Evolutionary conservation across 306 rosid genomes (phyloP), one percentile per base, ranked within the genome.

Genomic region (Ormosia semicastrata): DNA sequence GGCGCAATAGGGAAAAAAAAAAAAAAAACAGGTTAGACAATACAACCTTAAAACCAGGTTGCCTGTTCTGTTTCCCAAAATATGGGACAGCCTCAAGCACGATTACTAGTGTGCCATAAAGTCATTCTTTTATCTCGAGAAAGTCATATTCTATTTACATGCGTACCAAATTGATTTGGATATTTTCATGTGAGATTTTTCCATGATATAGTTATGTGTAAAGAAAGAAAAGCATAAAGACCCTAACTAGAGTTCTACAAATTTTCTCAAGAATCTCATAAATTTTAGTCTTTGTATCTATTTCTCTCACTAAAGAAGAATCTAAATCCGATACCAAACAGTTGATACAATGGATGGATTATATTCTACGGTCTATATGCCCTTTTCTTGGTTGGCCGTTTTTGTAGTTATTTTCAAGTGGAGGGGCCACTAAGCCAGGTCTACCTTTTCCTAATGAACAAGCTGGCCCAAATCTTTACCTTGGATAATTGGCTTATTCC

Each of bases 21-120:
- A 24, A 24, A 24, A 0, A 24, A 24, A 24, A 24, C 24, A 24
- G 2, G 10, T 41, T 8, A 41, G 59, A 57, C 71, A 75, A 40
- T 13, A 32, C 37, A 76, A 69, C 62, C 44, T 46, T 76, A 47
- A 77, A 77, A 63, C 17, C 24, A 33, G 72, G 72, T 52, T 53
- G 18, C 3, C 24, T 77, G 67, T 68, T 67, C 37, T 68, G 76
- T 67, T 56, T 43, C 76, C 76, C 36, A 79, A 17, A 17, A 7
- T 53, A 18, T 13, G 6, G 39, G 46, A 43, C 67, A 78, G 58
- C 46, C 67, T 67, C 37, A 15, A 14, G 34, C 46, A 40, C 30
- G 63, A 76, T 47, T 47, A 40, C 33, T 8, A 46, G 72, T 62
- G 13, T 30, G 57, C 5, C 64, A 13, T 52, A 15, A 74, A 36